Conservation (phyloP, 2,329 filamentous ascomycete species). For the Zasmidium angulare region DNA sequence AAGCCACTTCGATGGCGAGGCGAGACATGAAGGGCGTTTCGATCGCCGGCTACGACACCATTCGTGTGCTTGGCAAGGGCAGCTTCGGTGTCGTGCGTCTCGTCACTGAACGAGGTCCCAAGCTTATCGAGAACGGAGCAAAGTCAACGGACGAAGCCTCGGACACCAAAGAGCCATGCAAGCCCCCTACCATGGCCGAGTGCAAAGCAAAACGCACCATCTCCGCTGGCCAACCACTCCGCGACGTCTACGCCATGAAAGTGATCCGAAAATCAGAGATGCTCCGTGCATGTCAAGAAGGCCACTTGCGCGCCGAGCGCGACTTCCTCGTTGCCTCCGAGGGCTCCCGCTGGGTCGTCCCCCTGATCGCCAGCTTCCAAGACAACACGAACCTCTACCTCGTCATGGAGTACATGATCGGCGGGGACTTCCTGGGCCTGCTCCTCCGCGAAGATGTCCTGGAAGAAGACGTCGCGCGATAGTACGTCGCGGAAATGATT, state of each 20-base stretch:
- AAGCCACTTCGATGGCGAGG: constrained; percentile 56
- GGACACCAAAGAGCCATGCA: constrained; percentile 2
- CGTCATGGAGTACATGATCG: constrained; percentile 98
- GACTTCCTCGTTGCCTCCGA: constrained; percentile 89
- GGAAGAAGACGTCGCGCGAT: constrained; percentile 73
- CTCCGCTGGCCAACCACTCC: constrained; percentile 35
- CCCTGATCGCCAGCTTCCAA: constrained; percentile 84
- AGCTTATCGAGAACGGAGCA: not conserved
- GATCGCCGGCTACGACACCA: constrained; percentile 69
- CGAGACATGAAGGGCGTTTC: constrained; percentile 52
- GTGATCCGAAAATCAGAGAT: constrained; percentile 93
- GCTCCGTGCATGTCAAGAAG: constrained; percentile 87
- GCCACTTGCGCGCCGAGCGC: constrained; percentile 83
- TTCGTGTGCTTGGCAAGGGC: constrained; percentile 85
- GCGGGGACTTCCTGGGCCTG: constrained; percentile 87
- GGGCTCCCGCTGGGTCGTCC: constrained; percentile 86
- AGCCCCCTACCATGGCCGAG: constrained; percentile 24
- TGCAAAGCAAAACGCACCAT: constrained; percentile 28
- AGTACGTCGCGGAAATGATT: constrained; percentile 95
- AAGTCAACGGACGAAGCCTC: constrained; percentile 36
- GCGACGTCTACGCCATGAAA: constrained; percentile 89
- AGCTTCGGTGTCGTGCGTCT: constrained; percentile 92
- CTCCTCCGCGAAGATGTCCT: constrained; percentile 83
- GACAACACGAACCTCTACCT: constrained; percentile 82
- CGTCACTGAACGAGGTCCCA: constrained; percentile 60